These are phyloP conservation scores for Colletotrichum sp. DNA, from an alignment of 2,329 filamentous ascomycete genomes.

Conservation along the genomic window DNA sequence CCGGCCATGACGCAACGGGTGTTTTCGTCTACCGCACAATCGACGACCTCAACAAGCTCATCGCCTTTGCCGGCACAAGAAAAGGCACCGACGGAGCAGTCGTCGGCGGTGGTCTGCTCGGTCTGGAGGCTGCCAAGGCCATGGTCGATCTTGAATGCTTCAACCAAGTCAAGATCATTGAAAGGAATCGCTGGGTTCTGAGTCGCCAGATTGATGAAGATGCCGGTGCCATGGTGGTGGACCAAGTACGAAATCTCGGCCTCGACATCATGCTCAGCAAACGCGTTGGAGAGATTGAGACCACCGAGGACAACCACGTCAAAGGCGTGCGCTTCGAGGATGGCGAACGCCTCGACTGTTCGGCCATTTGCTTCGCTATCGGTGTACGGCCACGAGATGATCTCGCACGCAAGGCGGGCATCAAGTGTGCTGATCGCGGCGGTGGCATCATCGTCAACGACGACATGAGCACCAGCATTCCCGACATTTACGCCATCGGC, in stretches of 20 bases:
- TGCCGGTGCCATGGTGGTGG: conserved; percentile 80
- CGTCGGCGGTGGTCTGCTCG: conserved; percentile 84
- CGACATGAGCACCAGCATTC: conserved; percentile 71
- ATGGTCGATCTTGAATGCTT: conserved; percentile 87
- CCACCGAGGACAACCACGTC: conserved; percentile 70
- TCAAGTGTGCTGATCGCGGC: conserved; percentile 74
- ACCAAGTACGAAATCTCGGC: conserved; percentile 79
- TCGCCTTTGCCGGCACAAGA: conserved; percentile 70
- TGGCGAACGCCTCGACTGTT: conserved; percentile 77
- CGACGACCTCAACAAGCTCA: conserved; percentile 78
- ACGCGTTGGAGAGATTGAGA: conserved; percentile 74
- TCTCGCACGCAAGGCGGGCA: conserved; percentile 71
- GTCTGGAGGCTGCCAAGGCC: conserved; percentile 88
- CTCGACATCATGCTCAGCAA: conserved; percentile 82
- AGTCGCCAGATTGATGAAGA: conserved; percentile 83
- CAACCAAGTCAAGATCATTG: conserved; percentile 76
- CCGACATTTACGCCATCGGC: conserved; percentile 84
- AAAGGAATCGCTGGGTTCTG: conserved; percentile 83
- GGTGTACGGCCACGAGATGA: conserved; percentile 84
- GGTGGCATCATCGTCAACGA: conserved; percentile 77
- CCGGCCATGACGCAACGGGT: conserved; percentile 79
- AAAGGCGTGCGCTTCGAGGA: conserved; percentile 81
- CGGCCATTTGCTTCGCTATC: conserved; percentile 88
- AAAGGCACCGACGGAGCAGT: conserved; percentile 76
- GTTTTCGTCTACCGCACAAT: conserved; percentile 92